These are phyloP conservation scores for Rhizophora apiculata DNA, from an alignment of 345 rosid species.

Conservation along the genomic window DNA sequence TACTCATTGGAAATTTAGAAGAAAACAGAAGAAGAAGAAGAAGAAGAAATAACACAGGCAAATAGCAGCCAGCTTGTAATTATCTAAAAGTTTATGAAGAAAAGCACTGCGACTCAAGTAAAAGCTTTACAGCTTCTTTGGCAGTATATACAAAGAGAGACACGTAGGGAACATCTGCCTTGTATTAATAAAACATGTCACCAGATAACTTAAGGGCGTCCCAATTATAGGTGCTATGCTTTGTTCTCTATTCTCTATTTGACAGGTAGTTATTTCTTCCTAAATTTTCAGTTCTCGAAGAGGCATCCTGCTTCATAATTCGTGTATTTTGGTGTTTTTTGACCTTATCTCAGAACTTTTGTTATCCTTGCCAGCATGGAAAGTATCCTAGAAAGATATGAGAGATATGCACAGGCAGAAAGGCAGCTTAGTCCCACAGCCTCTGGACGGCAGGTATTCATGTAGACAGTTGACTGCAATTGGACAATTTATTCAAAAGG, in stretches of 20 bases:
- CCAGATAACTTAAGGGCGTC: background rate
- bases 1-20: too few relatives aligned
- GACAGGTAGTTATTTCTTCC: background rate
- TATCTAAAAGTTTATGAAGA: too few relatives aligned
- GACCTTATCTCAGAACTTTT: background rate
- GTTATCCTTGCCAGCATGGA: slow-evolving; percentile 10
- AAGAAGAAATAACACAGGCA: too few relatives aligned
- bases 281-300: background rate
- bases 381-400: slow-evolving; percentile 12
- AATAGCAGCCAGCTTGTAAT: too few relatives aligned
- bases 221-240: background rate
- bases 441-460: background rate
- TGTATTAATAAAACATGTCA: background rate
- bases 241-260: background rate
- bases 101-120: too few relatives aligned
- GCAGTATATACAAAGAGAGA: too few relatives aligned
- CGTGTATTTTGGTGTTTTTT: background rate
- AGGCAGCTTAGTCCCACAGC: background rate
- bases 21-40: too few relatives aligned
- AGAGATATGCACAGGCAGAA: background rate
- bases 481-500: too few relatives aligned
- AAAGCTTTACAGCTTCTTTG: too few relatives aligned
- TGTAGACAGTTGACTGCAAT: too few relatives aligned
- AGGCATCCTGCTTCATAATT: background rate
- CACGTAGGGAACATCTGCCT: background rate